Evolutionary conservation across 2,329 filamentous ascomycete genomes (phyloP), one percentile per base, ranked within the genome.

Genomic region (Talaromyces sp.): DNA sequence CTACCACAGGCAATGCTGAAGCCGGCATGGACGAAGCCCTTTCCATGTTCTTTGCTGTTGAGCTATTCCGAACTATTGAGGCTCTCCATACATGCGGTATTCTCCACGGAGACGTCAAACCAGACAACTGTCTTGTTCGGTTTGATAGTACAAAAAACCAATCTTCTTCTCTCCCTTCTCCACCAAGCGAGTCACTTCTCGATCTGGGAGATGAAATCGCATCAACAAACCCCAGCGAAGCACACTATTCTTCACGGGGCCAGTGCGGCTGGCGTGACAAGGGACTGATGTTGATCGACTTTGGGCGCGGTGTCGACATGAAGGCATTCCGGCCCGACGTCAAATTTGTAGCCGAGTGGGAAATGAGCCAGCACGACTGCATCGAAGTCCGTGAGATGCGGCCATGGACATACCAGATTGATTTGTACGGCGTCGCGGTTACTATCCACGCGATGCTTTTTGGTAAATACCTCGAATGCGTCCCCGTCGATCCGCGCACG

Each of bases 371-470:
- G 26, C 88, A 91, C 57, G 95, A 99, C 76, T 99, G 95, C 75
- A 89, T 90, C 19, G 95, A 99, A 80, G 96, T 98, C 85, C 89
- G 93, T 53, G 93, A 99, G 77, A 85, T 91, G 60, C 84, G 93
- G 0, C 92, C 93, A 0, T 99, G 95, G 95, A 98, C 93, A 1
- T 97, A 92, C 80, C 95, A 99, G 74, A 91, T 97, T 66, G 95
- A 99, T 78, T 96, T 98, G 69, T 91, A 96, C 74, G 95, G 95
- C 13, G 82, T 97, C 0, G 95, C 95, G 0, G 92, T 91, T 4
- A 90, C 91, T 26, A 81, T 98, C 4, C 92, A 99, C 76, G 89
- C 86, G 50, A 84, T 99, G 67, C 84, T 99, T 3, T 99, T 97
- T 71, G 93, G 95, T 10, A 92, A 90, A 70, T 98, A 98, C 76